These are phyloP conservation scores for Colletotrichum tanaceti DNA, from an alignment of 2,329 filamentous ascomycete species.

Conservation along the genomic window DNA sequence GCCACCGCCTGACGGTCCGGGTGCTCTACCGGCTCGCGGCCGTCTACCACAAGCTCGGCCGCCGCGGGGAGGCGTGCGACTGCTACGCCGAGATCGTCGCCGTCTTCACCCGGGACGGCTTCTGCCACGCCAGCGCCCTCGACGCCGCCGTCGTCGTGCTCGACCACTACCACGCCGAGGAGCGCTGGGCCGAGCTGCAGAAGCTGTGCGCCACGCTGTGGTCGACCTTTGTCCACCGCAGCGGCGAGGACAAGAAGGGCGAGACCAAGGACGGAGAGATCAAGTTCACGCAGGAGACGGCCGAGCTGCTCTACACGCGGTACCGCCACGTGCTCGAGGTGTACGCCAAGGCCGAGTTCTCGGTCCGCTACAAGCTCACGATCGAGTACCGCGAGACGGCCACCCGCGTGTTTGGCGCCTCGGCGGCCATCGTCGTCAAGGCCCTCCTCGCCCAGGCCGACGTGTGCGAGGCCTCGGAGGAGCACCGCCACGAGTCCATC, in stretches of 20 bases:
- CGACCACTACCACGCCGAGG: constrained; percentile 56
- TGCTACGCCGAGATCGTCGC: constrained; percentile 54
- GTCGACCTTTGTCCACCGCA: constrained; percentile 50
- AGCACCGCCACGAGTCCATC: constrained; percentile 58
- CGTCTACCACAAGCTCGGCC: constrained; percentile 41
- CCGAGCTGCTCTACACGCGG: constrained; percentile 56
- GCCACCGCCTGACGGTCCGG: constrained; percentile 51
- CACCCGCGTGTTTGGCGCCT: constrained; percentile 51
- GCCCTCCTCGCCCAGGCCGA: constrained; percentile 55
- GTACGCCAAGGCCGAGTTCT: constrained; percentile 56
- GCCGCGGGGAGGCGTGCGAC: constrained; percentile 50
- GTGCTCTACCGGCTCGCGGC: constrained; percentile 46
- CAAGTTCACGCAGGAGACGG: constrained; percentile 54
- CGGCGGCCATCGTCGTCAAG: constrained; percentile 44
- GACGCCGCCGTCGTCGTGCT: constrained; percentile 59
- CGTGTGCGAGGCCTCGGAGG: constrained; percentile 58
- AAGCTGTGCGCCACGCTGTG: constrained; percentile 59
- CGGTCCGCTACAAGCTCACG: constrained; percentile 55
- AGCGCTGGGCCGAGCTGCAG: constrained; percentile 59
- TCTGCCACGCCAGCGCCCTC: constrained; percentile 56
- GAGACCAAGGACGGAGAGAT: too few relatives aligned
- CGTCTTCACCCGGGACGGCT: constrained; percentile 48
- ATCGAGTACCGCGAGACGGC: constrained; percentile 61
- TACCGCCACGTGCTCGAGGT: constrained; percentile 61
- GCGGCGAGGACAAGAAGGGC: too few relatives aligned